These are phyloP conservation scores for Microbotryum scabiosae DNA, from an alignment of 1,284 basidiomycete species.

Conservation along the genomic window DNA sequence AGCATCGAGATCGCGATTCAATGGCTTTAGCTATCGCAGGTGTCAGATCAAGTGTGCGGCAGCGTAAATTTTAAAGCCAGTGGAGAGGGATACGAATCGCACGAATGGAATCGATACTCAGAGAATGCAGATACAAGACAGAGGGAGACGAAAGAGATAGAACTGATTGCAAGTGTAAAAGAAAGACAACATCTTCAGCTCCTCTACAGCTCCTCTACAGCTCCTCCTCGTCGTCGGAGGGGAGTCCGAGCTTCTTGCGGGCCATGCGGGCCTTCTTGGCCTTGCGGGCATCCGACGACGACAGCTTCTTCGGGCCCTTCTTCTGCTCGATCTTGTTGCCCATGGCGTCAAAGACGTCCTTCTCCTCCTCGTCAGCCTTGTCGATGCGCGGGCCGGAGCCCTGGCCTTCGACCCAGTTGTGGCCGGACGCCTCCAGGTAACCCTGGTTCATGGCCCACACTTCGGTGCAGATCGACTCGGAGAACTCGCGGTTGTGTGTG, in stretches of 20 bases:
- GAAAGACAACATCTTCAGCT: background rate
- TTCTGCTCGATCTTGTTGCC: conserved; percentile 79
- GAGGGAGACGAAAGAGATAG: no score
- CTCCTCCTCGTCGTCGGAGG: conserved; percentile 12
- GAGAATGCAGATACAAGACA: no score
- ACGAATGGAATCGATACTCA: no score
- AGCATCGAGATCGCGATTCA: no score
- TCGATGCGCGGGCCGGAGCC: conserved; percentile 81
- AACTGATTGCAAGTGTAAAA: background rate
- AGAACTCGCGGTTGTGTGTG: conserved; percentile 67
- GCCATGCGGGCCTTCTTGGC: conserved; percentile 86
- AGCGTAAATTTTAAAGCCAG: no score
- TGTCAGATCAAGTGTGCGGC: no score
- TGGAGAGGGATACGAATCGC: no score
- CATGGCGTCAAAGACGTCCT: conserved; percentile 73
- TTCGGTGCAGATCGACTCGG: conserved; percentile 72
- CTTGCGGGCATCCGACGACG: conserved; percentile 69
- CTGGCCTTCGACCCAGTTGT: conserved; percentile 76
- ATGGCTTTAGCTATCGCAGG: no score
- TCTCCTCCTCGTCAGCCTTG: conserved; percentile 67
- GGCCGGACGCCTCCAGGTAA: conserved; percentile 22
- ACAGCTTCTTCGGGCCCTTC: conserved; percentile 68
- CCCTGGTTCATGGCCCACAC: conserved; percentile 49
- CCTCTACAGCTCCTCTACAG: conserved; percentile 1
- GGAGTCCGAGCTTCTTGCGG: conserved; percentile 27